Conservation (phyloP, 2,329 filamentous ascomycete genomes). For the Neofusicoccum umdonicola region DNA sequence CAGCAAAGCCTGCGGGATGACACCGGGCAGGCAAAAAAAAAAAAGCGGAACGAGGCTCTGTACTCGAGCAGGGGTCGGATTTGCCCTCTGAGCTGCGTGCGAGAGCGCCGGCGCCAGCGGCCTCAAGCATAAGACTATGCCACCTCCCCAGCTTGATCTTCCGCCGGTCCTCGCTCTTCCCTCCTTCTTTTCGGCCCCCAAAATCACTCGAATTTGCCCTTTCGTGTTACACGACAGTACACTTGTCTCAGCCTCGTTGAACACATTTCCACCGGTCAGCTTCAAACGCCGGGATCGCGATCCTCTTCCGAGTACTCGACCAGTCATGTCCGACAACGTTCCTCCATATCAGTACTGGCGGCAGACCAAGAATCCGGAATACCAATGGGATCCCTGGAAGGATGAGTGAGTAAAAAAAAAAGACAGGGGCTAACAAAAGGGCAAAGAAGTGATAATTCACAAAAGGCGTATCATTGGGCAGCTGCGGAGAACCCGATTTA, state of each 20-base stretch:
- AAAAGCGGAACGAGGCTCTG: no score
- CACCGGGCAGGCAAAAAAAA: no score
- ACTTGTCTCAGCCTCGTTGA: not conserved
- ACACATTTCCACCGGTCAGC: not conserved
- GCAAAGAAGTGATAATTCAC: no score
- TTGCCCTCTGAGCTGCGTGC: no score
- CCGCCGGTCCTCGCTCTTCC: not conserved
- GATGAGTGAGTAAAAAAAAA: slow-evolving; percentile 21
- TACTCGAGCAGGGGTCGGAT: no score
- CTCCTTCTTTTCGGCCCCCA: not conserved
- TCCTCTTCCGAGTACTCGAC: not conserved
- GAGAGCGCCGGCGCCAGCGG: no score
- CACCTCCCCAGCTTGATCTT: not conserved
- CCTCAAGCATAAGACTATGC: not conserved
- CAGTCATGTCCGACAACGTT: not conserved
- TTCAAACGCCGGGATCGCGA: not conserved
- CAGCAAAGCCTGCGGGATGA: no score
- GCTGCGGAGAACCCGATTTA: no score
- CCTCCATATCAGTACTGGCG: not conserved
- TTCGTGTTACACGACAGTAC: not conserved
- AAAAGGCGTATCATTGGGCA: no score
- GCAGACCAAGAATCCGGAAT: not conserved
- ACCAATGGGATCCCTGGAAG: not conserved
- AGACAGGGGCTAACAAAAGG: slow-evolving; percentile 23
- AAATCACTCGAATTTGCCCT: not conserved